Evolutionary conservation across 306 rosid genomes (phyloP), one percentile per base, ranked within the genome.

Genomic region (Oxytropis ochrocephala): DNA sequence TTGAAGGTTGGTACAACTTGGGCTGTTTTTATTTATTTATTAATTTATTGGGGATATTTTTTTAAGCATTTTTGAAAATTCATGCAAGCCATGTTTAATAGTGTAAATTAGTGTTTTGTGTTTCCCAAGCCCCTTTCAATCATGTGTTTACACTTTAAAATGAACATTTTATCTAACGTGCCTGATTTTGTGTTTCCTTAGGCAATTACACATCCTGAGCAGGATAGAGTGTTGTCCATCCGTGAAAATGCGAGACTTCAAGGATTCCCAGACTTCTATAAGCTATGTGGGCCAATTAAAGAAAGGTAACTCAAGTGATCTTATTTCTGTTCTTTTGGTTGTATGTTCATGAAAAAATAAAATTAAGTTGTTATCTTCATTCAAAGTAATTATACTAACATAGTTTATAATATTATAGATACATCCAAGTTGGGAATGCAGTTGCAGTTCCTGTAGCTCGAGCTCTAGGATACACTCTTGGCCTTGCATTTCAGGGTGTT

Each of bases 171-270:
- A 36, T 11, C 19, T 27, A 10, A 5, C 33, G 3, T 60, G n/a
- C 9, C 8, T 12, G 27, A 27, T 12, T n/a, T 32, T 35, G 5
- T 64, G 55, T 33, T 19, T 58, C 44, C 11, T 33, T 12, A 93
- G 98, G 84, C 73, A 54, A 80, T 82, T 44, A 32, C 86, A 50
- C 98, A 93, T 62, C 98, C 97, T 0, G 89, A 82, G 50, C 98
- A 93, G 69, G 98, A 93, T 47, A 79, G 97, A n/a, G 76, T 82
- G 44, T 80, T 93, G 24, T 78, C 91, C 0, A 14, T 90, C 42
- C 87, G 97, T 63, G 98, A 93, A 81, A 83, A 76, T 81, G 97
- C 98, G n/a, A 86, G 98, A 70, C 83, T 93, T 65, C 98, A 88
- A 73, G 98, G 98, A n/a, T 93, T 93, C 62, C 97, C 96, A 1